phyloP scores from a whole-genome alignment of 2,329 filamentous ascomycete genomes.

The Neoarthrinium moseri region DNA sequence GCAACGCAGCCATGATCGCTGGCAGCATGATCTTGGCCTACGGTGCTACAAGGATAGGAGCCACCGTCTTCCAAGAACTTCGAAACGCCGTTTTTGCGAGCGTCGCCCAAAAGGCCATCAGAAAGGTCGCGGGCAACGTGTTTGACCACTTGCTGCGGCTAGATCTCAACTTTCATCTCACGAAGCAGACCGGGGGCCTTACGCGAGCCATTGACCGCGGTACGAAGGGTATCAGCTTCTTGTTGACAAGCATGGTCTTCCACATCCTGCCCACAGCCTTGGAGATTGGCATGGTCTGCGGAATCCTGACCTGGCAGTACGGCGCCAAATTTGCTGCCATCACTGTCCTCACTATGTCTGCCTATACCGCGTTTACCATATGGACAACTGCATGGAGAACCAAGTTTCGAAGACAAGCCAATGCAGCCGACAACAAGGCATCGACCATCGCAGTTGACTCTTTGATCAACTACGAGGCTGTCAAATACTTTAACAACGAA shows the following conservation, averaged over 20 bases:
- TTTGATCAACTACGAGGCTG: slow-evolving; percentile 97
- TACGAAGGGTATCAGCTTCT: slow-evolving; percentile 97
- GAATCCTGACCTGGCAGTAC: slow-evolving; percentile 95
- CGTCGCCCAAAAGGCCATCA: slow-evolving; percentile 94
- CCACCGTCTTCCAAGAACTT: slow-evolving; percentile 87
- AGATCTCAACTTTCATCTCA: slow-evolving; percentile 90
- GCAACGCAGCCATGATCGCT: slow-evolving; percentile 83
- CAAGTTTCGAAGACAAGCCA: slow-evolving; percentile 91
- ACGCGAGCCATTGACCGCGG: slow-evolving; percentile 94
- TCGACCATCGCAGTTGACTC: slow-evolving; percentile 96
- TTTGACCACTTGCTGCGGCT: slow-evolving; percentile 86
- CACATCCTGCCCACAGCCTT: slow-evolving; percentile 91
- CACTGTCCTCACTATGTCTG: slow-evolving; percentile 85
- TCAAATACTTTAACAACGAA: slow-evolving; percentile 99
- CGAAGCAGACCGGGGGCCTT: slow-evolving; percentile 90
- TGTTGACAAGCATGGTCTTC: slow-evolving; percentile 97
- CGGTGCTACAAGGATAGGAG: slow-evolving; percentile 82
- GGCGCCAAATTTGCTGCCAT: slow-evolving; percentile 89
- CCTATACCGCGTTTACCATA: slow-evolving; percentile 96
- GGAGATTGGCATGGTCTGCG: slow-evolving; percentile 93
- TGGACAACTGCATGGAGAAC: slow-evolving; percentile 96
- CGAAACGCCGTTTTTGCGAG: slow-evolving; percentile 96
- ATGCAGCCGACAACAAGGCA: slow-evolving; percentile 92
- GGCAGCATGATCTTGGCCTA: slow-evolving; percentile 94
- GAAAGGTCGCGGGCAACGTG: slow-evolving; percentile 85